Base-by-base conservation (phyloP, 1,284 basidiomycete genomes). In the Athelia sp. region DNA sequence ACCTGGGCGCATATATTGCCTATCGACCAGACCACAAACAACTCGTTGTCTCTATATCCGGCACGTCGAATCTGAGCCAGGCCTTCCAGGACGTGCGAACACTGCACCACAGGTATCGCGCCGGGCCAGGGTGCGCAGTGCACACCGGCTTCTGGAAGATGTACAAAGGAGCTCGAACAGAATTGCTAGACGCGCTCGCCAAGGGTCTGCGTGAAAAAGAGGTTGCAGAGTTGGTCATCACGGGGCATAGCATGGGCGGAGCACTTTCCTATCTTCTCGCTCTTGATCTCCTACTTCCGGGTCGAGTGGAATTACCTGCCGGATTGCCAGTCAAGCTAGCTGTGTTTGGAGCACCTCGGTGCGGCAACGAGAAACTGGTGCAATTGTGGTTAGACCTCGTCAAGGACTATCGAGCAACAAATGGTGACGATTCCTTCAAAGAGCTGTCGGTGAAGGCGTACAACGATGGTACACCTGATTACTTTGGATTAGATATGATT, bases 111-210 rank as follows among this genome's bases (percentile, higher is more conserved):
- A 54, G 59, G 4, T 71, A 76, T 54, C 69, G 69, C 3, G 68
- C 68, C 29, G 61, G 61, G 22, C 53, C 57, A 15, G 71, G 70
- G 2, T 58, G 51, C 38, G 48, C 49, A 14, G 73, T 79, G 22
- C 79, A 81, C 57, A 61, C 68, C 3, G 78, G 79, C 2, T 80
- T 81, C 55, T 81, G 75, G 75, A 59, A 62, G 18, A 54, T 81
- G 48, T 81, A 78, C 56, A 59, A 64, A 48, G 77, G 76, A 4
- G 61, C 76, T 3, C 63, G 62, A 52, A 21, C 49, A 1, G 48
- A 55, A n/a, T 60, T 69, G 0, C 52, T 72, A 1, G 60, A 65
- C 18, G 65, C 57, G 3, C 50, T 75, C 4, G 53, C 54, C 18
- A 58, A 63, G 43, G 68, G 62, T 4, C 47, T 73, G 10, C 48